phyloP scores from a whole-genome alignment of 129 eudicot species.

The Deinandra increscens region DNA sequence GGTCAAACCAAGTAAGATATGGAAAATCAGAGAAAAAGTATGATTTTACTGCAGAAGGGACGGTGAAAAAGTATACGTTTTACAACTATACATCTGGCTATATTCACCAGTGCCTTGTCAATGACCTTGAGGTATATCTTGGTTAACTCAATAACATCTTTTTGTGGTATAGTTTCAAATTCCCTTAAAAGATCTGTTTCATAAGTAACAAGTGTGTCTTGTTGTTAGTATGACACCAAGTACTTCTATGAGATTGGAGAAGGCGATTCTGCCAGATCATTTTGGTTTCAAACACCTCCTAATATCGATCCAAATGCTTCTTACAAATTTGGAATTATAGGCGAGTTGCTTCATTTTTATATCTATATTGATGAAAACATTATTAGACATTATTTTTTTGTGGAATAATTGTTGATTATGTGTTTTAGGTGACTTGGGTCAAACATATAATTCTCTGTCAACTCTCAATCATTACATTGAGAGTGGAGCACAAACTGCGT shows the following conservation, averaged over 20 bases:
- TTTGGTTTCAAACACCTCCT: slow-evolving; percentile 96
- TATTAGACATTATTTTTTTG: slow-evolving; percentile 3
- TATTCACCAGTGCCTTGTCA: slow-evolving; percentile 72
- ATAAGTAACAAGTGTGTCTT: slow-evolving; percentile 2
- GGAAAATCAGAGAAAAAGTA: slow-evolving; percentile 73
- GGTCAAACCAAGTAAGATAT: slow-evolving; percentile 67
- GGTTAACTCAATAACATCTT: slow-evolving; percentile 13
- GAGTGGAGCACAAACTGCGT: slow-evolving; percentile 70
- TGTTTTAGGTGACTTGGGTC: slow-evolving; percentile 90
- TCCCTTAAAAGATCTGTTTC: not conserved
- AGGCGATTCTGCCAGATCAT: slow-evolving; percentile 66
- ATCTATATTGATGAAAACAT: slow-evolving; percentile 4
- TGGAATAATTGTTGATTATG: not conserved
- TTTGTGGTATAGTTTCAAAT: not conserved
- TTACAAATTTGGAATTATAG: slow-evolving; percentile 91
- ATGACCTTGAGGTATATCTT: slow-evolving; percentile 68
- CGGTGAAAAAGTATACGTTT: slow-evolving; percentile 61
- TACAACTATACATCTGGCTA: slow-evolving; percentile 81
- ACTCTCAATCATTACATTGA: slow-evolving; percentile 78
- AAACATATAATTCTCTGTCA: slow-evolving; percentile 84
- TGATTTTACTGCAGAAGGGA: slow-evolving; percentile 64
- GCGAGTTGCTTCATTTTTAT: slow-evolving; percentile 31
- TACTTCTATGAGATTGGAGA: slow-evolving; percentile 82
- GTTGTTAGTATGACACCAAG: slow-evolving; percentile 70
- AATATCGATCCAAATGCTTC: slow-evolving; percentile 68